phyloP scores from a whole-genome alignment of 345 rosid species.

The Luvunga scandens region DNA sequence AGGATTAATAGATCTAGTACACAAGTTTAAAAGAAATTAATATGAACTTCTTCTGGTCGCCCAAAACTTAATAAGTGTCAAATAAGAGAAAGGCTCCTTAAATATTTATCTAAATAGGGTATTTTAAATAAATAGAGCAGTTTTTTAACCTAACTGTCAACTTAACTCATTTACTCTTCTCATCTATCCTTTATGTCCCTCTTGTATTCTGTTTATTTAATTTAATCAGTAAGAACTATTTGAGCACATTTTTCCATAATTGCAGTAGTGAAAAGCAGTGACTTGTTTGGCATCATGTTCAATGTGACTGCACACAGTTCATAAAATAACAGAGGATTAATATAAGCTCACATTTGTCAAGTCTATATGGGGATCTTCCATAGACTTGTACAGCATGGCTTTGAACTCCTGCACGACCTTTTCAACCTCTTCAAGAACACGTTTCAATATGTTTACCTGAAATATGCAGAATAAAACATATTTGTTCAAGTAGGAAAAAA shows the following conservation, averaged over 20 bases:
- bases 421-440: conserved; percentile 98
- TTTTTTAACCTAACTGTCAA: background rate
- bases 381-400: conserved; percentile 83
- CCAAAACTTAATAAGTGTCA: background rate
- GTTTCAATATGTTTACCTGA: conserved; percentile 93
- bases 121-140: background rate
- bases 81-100: background rate
- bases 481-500: background rate
- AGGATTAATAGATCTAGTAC: background rate
- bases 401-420: conserved; percentile 95
- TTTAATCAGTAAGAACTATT: conserved; percentile 3
- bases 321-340: conserved; percentile 2
- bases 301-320: background rate
- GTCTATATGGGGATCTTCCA: conserved; percentile 98
- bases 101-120: background rate
- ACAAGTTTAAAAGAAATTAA: background rate
- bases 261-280: background rate
- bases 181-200: background rate
- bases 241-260: background rate
- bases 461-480: conserved; percentile 13
- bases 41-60: background rate
- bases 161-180: background rate
- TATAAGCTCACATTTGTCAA: conserved; percentile 64
- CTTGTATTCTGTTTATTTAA: background rate
- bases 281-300: background rate